Evolutionary conservation across 2,329 filamentous ascomycete genomes (phyloP).

Genomic region (Penicillium italicum): DNA sequence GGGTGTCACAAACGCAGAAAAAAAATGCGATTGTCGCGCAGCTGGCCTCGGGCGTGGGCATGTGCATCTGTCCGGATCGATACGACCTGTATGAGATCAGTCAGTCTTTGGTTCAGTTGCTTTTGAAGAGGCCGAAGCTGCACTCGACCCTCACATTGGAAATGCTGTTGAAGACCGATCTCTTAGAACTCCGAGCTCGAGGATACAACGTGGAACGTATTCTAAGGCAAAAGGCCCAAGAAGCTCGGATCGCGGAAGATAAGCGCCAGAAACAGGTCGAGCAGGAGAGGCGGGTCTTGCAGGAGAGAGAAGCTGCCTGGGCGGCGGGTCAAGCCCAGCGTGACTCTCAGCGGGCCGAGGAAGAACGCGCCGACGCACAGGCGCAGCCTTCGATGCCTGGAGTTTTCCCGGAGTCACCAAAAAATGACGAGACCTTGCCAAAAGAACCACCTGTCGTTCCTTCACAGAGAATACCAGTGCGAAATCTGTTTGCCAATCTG

Average conservation of each 20-base stretch:
- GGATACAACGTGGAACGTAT: conserved; percentile 98
- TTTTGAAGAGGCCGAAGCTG: conserved; percentile 78
- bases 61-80: conserved; percentile 71
- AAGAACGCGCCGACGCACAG: conserved; percentile 28
- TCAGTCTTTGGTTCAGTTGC: conserved; percentile 74
- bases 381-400: conserved; percentile 64
- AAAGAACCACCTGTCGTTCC: conserved; percentile 23
- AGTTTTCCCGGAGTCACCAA: conserved; percentile 64
- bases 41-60: conserved; percentile 55
- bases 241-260: conserved; percentile 82
- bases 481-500: conserved; percentile 64
- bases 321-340: conserved; percentile 42
- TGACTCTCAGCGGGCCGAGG: conserved; percentile 31
- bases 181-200: conserved; percentile 75
- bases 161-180: conserved; percentile 79
- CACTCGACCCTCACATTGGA: conserved; percentile 89
- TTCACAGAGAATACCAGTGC: conserved; percentile 34
- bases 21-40: conserved; percentile 67
- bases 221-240: conserved; percentile 77
- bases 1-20: conserved; percentile 68
- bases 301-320: conserved; percentile 54
- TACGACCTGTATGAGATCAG: conserved; percentile 91
- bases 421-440: conserved; percentile 39
- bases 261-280: conserved; percentile 69
- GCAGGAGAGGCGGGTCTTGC: conserved; percentile 66